Evolutionary conservation across 2,329 filamentous ascomycete genomes (phyloP).

Genomic region (Alternaria postmessia): DNA sequence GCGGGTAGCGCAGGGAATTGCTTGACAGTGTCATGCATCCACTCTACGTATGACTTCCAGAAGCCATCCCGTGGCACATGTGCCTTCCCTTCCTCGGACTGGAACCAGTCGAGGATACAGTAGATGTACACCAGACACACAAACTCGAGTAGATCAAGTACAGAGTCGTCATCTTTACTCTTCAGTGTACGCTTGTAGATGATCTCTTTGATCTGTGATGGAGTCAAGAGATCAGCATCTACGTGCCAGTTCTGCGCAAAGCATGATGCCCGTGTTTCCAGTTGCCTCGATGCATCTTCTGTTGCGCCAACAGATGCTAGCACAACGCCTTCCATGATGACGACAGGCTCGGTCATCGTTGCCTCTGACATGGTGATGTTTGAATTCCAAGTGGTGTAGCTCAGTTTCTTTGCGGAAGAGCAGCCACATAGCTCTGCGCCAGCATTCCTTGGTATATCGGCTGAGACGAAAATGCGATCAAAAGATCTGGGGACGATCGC

Average conservation of each 20-base stretch:
- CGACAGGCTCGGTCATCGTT: conserved; percentile 4
- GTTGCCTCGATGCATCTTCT: conserved; percentile 2
- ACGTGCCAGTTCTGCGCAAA: conserved; percentile 14
- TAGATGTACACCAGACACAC: conserved; percentile 15
- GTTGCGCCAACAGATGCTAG: conserved; percentile 9
- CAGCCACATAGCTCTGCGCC: conserved; percentile 9
- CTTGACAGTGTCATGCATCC: conserved; percentile 14
- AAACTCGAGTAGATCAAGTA: conserved; percentile 12
- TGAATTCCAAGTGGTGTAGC: conserved; percentile 11
- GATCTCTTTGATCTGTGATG: conserved; percentile 10
- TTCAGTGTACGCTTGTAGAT: conserved; percentile 13
- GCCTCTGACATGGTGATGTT: conserved; percentile 11
- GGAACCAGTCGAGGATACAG: conserved; percentile 9
- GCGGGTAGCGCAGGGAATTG: conserved; percentile 7
- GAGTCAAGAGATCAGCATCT: conserved; percentile 8
- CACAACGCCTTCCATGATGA: conserved; percentile 12
- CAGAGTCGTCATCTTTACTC: conserved; percentile 15
- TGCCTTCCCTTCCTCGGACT: conserved; percentile 10
- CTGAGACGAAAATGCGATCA: conserved; percentile 12
- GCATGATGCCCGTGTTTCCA: conserved; percentile 13
- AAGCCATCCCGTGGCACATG: conserved; percentile 11
- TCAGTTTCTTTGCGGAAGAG: conserved; percentile 14
- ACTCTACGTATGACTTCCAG: conserved; percentile 14
- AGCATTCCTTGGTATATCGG: background rate
- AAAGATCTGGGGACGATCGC: conserved; percentile 9